phyloP scores from a whole-genome alignment of 2,329 filamentous ascomycete genomes.

The Claviceps citrina region DNA sequence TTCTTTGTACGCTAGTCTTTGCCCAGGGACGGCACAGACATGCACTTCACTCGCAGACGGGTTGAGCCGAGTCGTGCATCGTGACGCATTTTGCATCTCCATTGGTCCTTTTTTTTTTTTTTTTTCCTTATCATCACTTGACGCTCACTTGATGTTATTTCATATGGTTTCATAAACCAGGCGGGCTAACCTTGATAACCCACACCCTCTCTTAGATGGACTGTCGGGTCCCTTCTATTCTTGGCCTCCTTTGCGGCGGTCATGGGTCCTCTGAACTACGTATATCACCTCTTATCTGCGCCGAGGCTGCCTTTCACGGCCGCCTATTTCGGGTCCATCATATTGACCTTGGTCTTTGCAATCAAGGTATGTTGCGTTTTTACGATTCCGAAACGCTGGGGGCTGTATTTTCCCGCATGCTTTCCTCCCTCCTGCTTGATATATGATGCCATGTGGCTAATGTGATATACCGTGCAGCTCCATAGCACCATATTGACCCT shows the following conservation, averaged over 20 bases:
- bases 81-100: background rate
- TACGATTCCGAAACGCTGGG: background rate
- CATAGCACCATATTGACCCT: slow-evolving; percentile 74
- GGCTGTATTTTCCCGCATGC: background rate
- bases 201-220: slow-evolving; percentile 46
- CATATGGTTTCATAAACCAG: background rate
- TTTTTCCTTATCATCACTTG: background rate
- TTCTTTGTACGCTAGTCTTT: no score
- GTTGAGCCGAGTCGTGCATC: background rate
- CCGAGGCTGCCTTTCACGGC: slow-evolving; percentile 82
- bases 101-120: background rate
- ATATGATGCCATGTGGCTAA: background rate
- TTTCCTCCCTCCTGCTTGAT: background rate
- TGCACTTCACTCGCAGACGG: no score
- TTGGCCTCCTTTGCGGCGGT: slow-evolving; percentile 83
- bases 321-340: slow-evolving; percentile 88
- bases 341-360: slow-evolving; percentile 78
- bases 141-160: background rate
- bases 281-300: slow-evolving; percentile 69
- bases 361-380: slow-evolving; percentile 66
- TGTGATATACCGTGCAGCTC: slow-evolving; percentile 39
- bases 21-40: no score
- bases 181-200: slow-evolving; percentile 13
- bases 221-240: slow-evolving; percentile 80
- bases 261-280: slow-evolving; percentile 78